Base-by-base conservation (phyloP, 2,329 filamentous ascomycete species). In the Bertia moriformis region DNA sequence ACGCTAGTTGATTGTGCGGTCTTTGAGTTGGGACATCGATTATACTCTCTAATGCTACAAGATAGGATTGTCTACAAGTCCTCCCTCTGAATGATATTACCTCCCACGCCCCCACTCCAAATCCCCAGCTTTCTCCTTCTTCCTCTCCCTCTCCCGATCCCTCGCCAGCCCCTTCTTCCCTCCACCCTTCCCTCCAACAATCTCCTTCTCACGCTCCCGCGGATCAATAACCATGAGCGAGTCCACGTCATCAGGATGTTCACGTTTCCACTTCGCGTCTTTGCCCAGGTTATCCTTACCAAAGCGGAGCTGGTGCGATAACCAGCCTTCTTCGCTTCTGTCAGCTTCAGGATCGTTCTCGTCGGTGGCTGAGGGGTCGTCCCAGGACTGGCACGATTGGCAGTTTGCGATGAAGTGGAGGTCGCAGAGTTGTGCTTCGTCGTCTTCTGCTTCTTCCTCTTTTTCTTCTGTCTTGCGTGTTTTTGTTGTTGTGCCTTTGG, bases 241-340 rank as follows among this genome's bases (percentile, higher is more conserved):
- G 32, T 35, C 32, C 7, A 35, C 15, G 37, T 78, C 69, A 36
- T 76, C 73, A 43, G 69, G 69, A 49, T 78, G 72, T 48, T 72
- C 67, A 47, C 62, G 59, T 54, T 75, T 78, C 73, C 73, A 80
- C 32, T 69, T 69, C 38, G 78, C 47, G 51, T 79, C 71, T 45
- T 79, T 79, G 12, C 75, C 75, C 4, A 78, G 49, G 4, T 63
- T 63, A 46, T 80, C 75, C 48, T 75, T 77, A 14, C 69, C 71
- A 48, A 79, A 79, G 13, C 58, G 67, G 13, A 80, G 57, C n/a
- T 62, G 57, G 50, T 79, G 74, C 3, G 60, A 60, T 61, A 79
- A 66, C 72, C 74, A 79, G 12, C 61, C 70, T 42, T 71, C 60
- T 1, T 63, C 65, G 4, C 63, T 61, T 4, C 57, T 50, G 5